These are phyloP conservation scores for Fusarium succisae DNA, from an alignment of 2,329 filamentous ascomycete genomes.

Conservation along the genomic window DNA sequence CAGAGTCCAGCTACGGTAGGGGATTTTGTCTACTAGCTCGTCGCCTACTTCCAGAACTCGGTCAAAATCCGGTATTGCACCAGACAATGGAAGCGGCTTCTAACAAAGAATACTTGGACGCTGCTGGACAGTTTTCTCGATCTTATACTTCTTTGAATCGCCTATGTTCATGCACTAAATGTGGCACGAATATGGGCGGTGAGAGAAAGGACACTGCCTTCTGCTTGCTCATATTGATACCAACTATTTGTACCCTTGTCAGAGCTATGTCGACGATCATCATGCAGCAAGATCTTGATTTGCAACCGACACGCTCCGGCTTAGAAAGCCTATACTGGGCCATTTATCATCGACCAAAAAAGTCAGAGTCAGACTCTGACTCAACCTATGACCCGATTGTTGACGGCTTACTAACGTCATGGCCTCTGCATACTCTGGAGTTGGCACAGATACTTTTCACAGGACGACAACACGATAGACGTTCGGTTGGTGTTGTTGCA, in stretches of 20 bases:
- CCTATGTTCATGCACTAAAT: accelerated
- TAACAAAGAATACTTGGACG: accelerated
- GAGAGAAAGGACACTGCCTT: accelerated
- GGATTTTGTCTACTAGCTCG: accelerated
- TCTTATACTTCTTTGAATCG: accelerated
- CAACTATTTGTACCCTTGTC: accelerated
- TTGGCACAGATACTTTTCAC: accelerated
- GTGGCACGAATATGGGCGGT: accelerated
- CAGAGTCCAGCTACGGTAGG: accelerated
- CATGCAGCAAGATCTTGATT: not conserved
- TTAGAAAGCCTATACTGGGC: not conserved
- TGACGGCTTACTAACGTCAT: accelerated
- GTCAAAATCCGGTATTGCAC: accelerated
- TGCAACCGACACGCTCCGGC: accelerated
- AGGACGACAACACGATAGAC: accelerated
- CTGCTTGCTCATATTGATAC: accelerated
- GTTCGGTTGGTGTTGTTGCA: accelerated
- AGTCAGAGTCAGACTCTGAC: too few relatives aligned
- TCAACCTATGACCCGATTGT: too few relatives aligned
- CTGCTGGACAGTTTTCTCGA: accelerated
- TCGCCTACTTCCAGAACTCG: accelerated
- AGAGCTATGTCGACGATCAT: not conserved
- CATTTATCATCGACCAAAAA: too few relatives aligned
- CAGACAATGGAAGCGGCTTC: not conserved
- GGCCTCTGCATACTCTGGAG: not conserved